Evolutionary conservation across 2,329 filamentous ascomycete species (phyloP), one percentile per base, ranked within the genome.

Genomic region (Colletotrichum eleusines): DNA sequence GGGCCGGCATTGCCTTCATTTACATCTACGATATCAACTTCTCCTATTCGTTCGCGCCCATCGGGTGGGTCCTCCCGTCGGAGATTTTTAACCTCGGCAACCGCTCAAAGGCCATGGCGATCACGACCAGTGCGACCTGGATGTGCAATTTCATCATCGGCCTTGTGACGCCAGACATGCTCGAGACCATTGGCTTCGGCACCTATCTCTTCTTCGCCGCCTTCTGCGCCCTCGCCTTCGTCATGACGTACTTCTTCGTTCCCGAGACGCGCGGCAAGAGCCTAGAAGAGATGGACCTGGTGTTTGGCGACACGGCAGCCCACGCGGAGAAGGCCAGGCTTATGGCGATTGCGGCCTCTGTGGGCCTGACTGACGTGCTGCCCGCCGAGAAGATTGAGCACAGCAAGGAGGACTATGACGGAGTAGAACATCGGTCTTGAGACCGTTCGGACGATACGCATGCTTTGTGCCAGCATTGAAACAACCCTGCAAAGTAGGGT

Each of bases 121-220:
- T 91, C 11, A 87, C 87, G 4, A 88, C 86, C 0, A 87, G 84
- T 71, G 84, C 84, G n/a, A 89, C 85, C 69, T 90, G 88, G 83
- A 77, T 88, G 28, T 87, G 85, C 76, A 90, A 90, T 20, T 71
- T 68, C 59, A 57, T 63, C 18, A 60, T 68, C 5, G 63, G 50
- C 7, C 44, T 71, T 75, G 85, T 88, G 26, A 88, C 86, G 0
- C 88, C 87, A 0, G 84, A 84, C 5, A 85, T 91, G 73, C 82
- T 91, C 5, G 80, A 86, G 55, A 83, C 84, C 20, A 86, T 83
- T 8, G 79, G 78, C 4, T 87, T 81, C 76, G 85, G 86, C 12
- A 85, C 85, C 0, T 90, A 90, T 72, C 82, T 89, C 44, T 90
- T 91, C 80, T 91, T 91, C 72, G 86, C 85, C 0, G 79, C 82